Evolutionary conservation across 2,329 filamentous ascomycete species (phyloP).

Genomic region (Penicillium sp.): DNA sequence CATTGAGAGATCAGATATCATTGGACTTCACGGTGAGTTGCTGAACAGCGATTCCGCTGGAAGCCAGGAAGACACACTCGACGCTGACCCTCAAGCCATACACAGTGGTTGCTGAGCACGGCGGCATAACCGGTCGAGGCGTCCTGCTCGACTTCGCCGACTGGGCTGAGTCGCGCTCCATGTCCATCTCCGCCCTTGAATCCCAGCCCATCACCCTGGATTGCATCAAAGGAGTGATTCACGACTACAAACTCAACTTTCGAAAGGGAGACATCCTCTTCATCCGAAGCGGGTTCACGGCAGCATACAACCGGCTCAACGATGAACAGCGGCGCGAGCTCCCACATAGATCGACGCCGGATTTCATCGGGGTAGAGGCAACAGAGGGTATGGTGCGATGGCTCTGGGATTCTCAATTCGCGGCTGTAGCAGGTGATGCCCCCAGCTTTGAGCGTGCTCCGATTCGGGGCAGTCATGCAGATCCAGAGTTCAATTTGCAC

Average conservation of each 20-base stretch:
- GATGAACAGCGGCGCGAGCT: constrained; percentile 12
- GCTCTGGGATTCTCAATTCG: constrained; percentile 33
- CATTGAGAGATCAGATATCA: constrained; percentile 17
- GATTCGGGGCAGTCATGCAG: constrained; percentile 21
- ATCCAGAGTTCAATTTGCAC: constrained; percentile 24
- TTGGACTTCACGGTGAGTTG: constrained; percentile 15
- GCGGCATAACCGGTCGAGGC: constrained; percentile 20
- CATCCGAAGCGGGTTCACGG: constrained; percentile 19
- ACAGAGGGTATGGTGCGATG: constrained; percentile 28
- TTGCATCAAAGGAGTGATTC: constrained; percentile 10
- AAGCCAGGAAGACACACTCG: neutral
- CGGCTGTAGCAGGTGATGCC: constrained; percentile 31
- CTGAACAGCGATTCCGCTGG: neutral
- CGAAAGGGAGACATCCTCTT: constrained; percentile 19
- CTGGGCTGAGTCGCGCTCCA: constrained; percentile 14
- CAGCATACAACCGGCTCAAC: constrained; percentile 14
- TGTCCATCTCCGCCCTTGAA: constrained; percentile 15
- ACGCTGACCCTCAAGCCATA: neutral
- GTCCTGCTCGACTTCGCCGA: constrained; percentile 19
- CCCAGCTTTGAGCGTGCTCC: constrained; percentile 29
- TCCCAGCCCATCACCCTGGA: constrained; percentile 15
- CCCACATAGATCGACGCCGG: constrained; percentile 14
- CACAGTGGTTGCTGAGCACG: constrained; percentile 16
- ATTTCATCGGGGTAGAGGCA: constrained; percentile 31
- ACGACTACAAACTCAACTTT: constrained; percentile 13